phyloP scores from a whole-genome alignment of 2,329 filamentous ascomycete species.

The Xylariaceae sp. region DNA sequence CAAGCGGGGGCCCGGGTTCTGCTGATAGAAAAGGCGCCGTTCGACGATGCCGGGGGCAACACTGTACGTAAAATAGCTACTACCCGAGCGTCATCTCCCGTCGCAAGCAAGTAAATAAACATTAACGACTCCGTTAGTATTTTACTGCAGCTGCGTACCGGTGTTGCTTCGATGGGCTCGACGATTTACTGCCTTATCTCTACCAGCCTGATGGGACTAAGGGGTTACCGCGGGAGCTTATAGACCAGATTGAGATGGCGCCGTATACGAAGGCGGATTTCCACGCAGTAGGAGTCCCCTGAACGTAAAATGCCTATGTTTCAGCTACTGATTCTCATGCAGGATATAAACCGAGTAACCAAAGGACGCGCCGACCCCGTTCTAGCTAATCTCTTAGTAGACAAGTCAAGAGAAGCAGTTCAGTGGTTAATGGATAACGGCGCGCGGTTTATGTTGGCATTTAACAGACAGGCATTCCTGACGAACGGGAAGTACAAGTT shows the following conservation, averaged over 20 bases:
- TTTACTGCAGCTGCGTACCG: constrained; percentile 64
- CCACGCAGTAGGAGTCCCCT: constrained; percentile 18
- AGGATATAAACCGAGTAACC: constrained; percentile 56
- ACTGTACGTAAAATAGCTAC: constrained; percentile 24
- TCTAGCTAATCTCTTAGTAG: constrained; percentile 47
- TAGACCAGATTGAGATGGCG: constrained; percentile 51
- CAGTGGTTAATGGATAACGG: constrained; percentile 55
- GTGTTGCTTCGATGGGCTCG: constrained; percentile 50
- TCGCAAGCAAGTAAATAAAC: neutral
- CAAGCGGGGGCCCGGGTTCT: constrained; percentile 46
- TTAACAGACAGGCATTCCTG: constrained; percentile 63
- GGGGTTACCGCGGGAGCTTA: constrained; percentile 27
- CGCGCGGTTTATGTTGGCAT: constrained; percentile 55
- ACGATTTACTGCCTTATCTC: constrained; percentile 57
- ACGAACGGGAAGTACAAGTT: constrained; percentile 59
- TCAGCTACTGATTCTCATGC: neutral
- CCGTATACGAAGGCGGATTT: constrained; percentile 56
- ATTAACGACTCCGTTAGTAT: constrained; percentile 32
- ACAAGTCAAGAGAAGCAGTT: constrained; percentile 47
- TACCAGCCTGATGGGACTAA: constrained; percentile 51
- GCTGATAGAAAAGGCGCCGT: constrained; percentile 57
- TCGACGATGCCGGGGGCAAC: constrained; percentile 59
- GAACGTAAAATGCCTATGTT: too few relatives aligned
- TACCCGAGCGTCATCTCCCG: neutral
- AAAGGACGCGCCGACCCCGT: constrained; percentile 47